phyloP scores from a whole-genome alignment of 176 grass and related monocot genomes.

The Saccharum officinarum region DNA sequence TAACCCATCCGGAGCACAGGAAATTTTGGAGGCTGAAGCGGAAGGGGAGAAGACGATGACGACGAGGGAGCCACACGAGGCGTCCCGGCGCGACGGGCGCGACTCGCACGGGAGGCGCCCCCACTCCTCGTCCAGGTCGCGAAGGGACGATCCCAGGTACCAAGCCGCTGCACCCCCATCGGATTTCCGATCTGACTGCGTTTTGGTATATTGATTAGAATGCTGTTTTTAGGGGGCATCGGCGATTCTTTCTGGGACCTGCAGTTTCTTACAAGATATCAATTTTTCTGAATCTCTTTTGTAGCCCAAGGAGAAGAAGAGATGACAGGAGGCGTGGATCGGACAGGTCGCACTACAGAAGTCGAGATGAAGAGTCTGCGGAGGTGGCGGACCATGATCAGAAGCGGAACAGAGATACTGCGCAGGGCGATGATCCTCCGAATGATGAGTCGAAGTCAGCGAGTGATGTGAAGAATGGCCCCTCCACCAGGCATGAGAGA shows the following conservation, averaged over 20 bases:
- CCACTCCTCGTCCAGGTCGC: constrained; percentile 45
- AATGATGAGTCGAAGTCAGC: constrained; percentile 29
- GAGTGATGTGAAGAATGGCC: constrained; percentile 31
- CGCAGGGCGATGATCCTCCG: background rate
- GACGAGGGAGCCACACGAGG: constrained; percentile 39
- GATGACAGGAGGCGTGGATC: constrained; percentile 53
- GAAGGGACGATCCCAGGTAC: constrained; percentile 57
- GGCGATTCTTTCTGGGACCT: background rate
- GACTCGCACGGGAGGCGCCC: constrained; percentile 47
- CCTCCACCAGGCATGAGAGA: constrained; percentile 25
- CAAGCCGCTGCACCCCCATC: background rate
- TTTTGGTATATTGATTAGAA: background rate
- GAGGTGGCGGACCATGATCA: constrained; percentile 18
- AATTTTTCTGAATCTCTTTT: background rate
- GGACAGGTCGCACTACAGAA: constrained; percentile 40
- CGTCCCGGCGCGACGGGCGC: constrained; percentile 49
- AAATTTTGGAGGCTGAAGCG: background rate
- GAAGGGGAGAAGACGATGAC: constrained; percentile 28
- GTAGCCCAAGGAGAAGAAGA: constrained; percentile 52
- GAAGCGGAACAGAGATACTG: constrained; percentile 26
- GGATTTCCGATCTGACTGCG: constrained; percentile 2
- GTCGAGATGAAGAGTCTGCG: constrained; percentile 22
- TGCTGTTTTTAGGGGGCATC: background rate
- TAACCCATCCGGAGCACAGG: background rate
- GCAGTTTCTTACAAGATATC: background rate